phyloP scores from a whole-genome alignment of 1,284 basidiomycete species.

The Sporisorium scitamineum region DNA sequence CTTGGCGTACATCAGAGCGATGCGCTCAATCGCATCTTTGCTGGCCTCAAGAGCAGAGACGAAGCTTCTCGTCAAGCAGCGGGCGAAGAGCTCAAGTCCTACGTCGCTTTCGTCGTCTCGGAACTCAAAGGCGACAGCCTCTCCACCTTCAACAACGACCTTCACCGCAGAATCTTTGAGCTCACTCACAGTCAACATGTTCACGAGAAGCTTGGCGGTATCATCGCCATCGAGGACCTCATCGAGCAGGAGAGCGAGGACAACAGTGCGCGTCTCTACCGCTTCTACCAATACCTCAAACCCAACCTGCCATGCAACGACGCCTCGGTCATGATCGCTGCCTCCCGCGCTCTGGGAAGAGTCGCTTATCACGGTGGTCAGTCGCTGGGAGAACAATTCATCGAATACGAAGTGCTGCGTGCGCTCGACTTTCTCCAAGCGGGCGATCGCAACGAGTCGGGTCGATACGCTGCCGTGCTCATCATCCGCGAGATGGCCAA shows the following conservation, averaged over 20 bases:
- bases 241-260: slow-evolving; percentile 53
- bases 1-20: slow-evolving; percentile 54
- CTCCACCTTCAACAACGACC: slow-evolving; percentile 69
- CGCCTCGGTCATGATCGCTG: slow-evolving; percentile 86
- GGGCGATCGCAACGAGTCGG: slow-evolving; percentile 71
- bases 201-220: slow-evolving; percentile 82
- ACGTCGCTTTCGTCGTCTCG: slow-evolving; percentile 57
- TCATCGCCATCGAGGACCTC: slow-evolving; percentile 77
- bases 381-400: slow-evolving; percentile 85
- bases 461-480: slow-evolving; percentile 68
- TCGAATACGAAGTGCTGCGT: slow-evolving; percentile 84
- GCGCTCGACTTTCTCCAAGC: slow-evolving; percentile 79
- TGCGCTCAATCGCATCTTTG: slow-evolving; percentile 63
- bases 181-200: slow-evolving; percentile 82
- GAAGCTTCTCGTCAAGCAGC: slow-evolving; percentile 53
- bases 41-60: slow-evolving; percentile 61
- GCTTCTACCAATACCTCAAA: slow-evolving; percentile 92
- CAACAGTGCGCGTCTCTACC: slow-evolving; percentile 78
- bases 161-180: slow-evolving; percentile 82
- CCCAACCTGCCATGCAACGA: slow-evolving; percentile 84
- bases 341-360: slow-evolving; percentile 84
- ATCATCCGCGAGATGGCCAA: slow-evolving; percentile 68
- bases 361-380: slow-evolving; percentile 84
- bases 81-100: slow-evolving; percentile 61
- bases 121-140: slow-evolving; percentile 65